A percentile compares a stretch with the other conserved stretches of the same genome.
Evolutionary conservation across 108 stramenopile species (phyloP).

Genomic region (Conticribra weissflogii): DNA sequence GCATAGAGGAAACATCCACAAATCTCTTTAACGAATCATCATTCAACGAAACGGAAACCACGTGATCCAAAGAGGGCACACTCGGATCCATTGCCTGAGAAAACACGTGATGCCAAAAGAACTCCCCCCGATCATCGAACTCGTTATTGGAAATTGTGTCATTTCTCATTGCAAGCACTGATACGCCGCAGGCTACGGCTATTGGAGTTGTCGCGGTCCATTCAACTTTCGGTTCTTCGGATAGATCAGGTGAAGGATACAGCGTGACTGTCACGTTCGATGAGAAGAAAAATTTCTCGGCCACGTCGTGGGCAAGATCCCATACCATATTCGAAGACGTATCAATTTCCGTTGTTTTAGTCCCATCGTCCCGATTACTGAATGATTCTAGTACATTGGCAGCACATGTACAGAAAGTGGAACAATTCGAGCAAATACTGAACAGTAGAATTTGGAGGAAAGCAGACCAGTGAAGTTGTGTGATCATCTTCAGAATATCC

Average conservation of each 20-base stretch:
- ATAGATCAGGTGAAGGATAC: background rate
- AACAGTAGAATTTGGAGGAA: too few relatives aligned
- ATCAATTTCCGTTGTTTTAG: too few relatives aligned
- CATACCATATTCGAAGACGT: too few relatives aligned
- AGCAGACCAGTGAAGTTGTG: too few relatives aligned
- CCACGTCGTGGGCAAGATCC: background rate
- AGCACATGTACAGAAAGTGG: too few relatives aligned
- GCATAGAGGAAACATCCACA: too few relatives aligned
- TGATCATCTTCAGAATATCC: too few relatives aligned
- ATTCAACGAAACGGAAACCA: constrained; percentile 1
- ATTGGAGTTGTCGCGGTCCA: constrained; percentile 14
- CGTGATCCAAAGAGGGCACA: constrained; percentile 4
- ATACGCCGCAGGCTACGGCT: constrained; percentile 11
- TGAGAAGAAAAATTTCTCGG: background rate
- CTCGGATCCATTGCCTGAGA: constrained; percentile 11
- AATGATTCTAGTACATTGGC: too few relatives aligned
- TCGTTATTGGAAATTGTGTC: background rate
- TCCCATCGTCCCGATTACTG: too few relatives aligned
- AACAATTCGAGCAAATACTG: too few relatives aligned
- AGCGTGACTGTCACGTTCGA: background rate
- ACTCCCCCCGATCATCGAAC: background rate
- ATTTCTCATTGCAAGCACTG: background rate
- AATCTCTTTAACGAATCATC: background rate
- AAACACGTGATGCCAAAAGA: constrained; percentile 13
- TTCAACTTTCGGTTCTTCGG: background rate